Evolutionary conservation across 1,284 basidiomycete genomes (phyloP).

Genomic region (Malassezia nana): DNA sequence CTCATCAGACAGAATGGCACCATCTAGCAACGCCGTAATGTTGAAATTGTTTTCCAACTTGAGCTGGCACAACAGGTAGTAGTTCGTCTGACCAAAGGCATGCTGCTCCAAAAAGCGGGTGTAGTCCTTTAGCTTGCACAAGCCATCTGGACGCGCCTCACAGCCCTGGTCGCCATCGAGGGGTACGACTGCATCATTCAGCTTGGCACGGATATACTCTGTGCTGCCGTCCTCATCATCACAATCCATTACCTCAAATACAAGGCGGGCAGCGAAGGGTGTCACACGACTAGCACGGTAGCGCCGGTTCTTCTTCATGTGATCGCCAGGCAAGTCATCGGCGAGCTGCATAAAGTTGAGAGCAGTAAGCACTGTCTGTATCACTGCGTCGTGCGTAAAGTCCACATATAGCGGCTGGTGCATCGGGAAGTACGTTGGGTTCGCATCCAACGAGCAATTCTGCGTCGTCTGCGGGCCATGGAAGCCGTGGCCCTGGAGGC

Average conservation of each 20-base stretch:
- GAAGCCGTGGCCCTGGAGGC: slow-evolving; percentile 25
- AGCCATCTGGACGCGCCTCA: slow-evolving; percentile 58
- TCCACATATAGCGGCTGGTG: slow-evolving; percentile 37
- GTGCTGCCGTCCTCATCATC: not conserved
- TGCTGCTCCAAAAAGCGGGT: slow-evolving; percentile 50
- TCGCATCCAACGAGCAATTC: slow-evolving; percentile 29
- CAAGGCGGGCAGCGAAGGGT: slow-evolving; percentile 29
- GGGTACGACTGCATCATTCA: slow-evolving; percentile 59
- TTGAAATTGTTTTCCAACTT: not conserved
- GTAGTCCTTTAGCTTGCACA: slow-evolving; percentile 69
- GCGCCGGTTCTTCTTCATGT: slow-evolving; percentile 21
- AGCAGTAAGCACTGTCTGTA: slow-evolving; percentile 34
- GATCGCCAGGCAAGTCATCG: slow-evolving; percentile 23
- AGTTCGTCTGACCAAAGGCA: slow-evolving; percentile 31
- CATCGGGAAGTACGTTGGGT: slow-evolving; percentile 31
- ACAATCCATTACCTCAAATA: slow-evolving; percentile 32
- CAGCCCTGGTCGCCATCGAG: slow-evolving; percentile 64
- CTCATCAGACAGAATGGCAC: not conserved
- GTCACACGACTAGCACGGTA: slow-evolving; percentile 31
- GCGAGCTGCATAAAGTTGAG: slow-evolving; percentile 36
- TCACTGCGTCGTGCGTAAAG: slow-evolving; percentile 37
- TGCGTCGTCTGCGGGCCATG: slow-evolving; percentile 26
- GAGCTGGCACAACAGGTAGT: slow-evolving; percentile 7
- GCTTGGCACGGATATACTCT: slow-evolving; percentile 63
- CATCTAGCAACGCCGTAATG: slow-evolving; percentile 1